phyloP scores from a whole-genome alignment of 2,329 filamentous ascomycete genomes.

The Colletotrichum sp. region DNA sequence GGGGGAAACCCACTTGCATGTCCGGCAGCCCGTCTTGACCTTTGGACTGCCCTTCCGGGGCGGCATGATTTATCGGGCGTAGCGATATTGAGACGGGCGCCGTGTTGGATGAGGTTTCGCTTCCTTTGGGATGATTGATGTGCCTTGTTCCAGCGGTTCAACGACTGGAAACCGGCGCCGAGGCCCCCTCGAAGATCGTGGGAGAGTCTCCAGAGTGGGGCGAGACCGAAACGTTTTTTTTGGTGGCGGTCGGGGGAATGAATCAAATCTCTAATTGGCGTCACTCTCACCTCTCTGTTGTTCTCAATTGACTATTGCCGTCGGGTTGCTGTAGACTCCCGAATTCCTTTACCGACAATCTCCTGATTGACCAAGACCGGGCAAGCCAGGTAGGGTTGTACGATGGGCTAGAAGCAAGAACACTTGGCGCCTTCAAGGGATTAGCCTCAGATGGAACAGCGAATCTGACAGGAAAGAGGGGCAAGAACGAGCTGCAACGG shows the following conservation, averaged over 20 bases:
- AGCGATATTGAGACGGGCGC: background rate
- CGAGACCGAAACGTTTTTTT: background rate
- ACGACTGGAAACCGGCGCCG: background rate
- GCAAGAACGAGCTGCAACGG: background rate
- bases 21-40: slow-evolving; percentile 55
- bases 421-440: background rate
- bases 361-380: background rate
- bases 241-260: background rate
- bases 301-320: background rate
- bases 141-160: background rate
- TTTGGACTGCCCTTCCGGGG: slow-evolving; percentile 29
- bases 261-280: background rate
- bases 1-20: slow-evolving; percentile 54
- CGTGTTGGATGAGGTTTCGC: background rate
- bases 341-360: background rate
- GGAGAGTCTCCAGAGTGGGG: background rate
- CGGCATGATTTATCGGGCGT: background rate
- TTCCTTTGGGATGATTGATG: background rate
- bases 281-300: background rate
- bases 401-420: background rate
- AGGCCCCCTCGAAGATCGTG: background rate
- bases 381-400: background rate
- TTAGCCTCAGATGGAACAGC: background rate
- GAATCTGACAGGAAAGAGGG: slow-evolving; percentile 1
- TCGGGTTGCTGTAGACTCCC: background rate